These are phyloP conservation scores for Corrigiola litoralis DNA, from an alignment of 179 eudicot species.

Conservation along the genomic window DNA sequence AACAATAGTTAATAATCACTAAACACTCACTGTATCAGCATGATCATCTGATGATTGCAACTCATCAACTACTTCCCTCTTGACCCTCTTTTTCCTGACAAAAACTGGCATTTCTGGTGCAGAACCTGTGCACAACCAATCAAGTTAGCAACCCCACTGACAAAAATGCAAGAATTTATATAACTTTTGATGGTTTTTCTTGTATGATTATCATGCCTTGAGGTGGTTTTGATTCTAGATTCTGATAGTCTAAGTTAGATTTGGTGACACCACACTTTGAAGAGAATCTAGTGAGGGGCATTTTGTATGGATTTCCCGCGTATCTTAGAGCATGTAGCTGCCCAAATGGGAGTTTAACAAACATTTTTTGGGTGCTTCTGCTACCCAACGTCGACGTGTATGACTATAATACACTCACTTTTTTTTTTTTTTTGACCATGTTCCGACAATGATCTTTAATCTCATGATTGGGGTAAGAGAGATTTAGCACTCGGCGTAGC, in stretches of 20 bases:
- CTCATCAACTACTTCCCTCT: constrained; percentile 30
- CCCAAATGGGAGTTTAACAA: constrained; percentile 18
- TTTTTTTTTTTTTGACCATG: too few relatives aligned
- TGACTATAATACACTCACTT: too few relatives aligned
- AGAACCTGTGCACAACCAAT: constrained; percentile 18
- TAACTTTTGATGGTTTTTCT: neutral
- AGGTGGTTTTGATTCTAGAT: constrained; percentile 6
- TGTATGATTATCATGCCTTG: constrained; percentile 15
- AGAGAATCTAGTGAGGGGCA: constrained; percentile 31
- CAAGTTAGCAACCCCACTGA: neutral
- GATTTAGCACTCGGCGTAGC: too few relatives aligned
- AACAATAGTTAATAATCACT: neutral
- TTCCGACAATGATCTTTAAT: too few relatives aligned
- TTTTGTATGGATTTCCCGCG: constrained; percentile 26
- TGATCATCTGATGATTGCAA: constrained; percentile 14
- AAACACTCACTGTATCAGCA: constrained; percentile 24
- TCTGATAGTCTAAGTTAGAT: constrained; percentile 7
- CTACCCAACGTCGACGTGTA: too few relatives aligned
- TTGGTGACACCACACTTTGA: constrained; percentile 12
- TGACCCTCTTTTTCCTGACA: constrained; percentile 53
- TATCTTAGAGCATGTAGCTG: constrained; percentile 11
- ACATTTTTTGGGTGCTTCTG: constrained; percentile 10
- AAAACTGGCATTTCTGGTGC: constrained; percentile 31
- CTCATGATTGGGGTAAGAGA: too few relatives aligned
- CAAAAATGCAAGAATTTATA: too few relatives aligned